These are phyloP conservation scores for Orobanche coerulescens DNA, from an alignment of 257 asterid genomes.

Conservation along the genomic window DNA sequence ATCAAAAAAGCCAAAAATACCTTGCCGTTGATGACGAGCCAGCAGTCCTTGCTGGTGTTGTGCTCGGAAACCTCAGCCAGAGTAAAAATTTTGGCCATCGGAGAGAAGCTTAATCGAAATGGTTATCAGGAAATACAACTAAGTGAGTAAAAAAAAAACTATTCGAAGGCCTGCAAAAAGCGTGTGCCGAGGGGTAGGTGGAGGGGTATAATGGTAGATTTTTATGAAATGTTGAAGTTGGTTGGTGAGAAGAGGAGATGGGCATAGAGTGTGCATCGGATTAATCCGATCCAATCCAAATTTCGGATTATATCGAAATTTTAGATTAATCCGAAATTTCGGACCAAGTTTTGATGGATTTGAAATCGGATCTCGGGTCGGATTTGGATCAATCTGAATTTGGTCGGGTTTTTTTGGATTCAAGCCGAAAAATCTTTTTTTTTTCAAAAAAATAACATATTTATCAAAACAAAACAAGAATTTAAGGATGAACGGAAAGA, in stretches of 20 bases:
- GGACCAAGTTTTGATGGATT: too few species aligned
- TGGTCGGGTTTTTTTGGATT: too few species aligned
- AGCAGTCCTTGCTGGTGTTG: constrained; percentile 68
- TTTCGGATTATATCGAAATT: too few species aligned
- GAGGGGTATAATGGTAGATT: constrained; percentile 1
- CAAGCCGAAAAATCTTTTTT: too few species aligned
- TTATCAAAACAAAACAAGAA: too few species aligned
- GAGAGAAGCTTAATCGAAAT: background rate
- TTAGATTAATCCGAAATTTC: too few species aligned
- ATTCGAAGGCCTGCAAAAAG: constrained; percentile 20
- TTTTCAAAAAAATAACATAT: too few species aligned
- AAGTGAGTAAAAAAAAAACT: background rate
- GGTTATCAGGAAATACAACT: constrained; percentile 13
- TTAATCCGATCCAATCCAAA: too few species aligned
- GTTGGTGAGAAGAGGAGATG: constrained; percentile 23
- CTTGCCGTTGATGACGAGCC: constrained; percentile 60
- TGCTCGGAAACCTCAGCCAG: constrained; percentile 75
- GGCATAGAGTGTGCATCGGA: too few species aligned
- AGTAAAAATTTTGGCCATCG: constrained; percentile 40
- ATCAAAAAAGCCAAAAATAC: constrained; percentile 7
- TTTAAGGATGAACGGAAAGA: too few species aligned
- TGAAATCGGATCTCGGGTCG: too few species aligned
- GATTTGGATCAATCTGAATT: too few species aligned
- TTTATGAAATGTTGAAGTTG: background rate
- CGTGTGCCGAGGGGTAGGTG: constrained; percentile 16